These are phyloP conservation scores for Lophium mytilinum DNA, from an alignment of 495 filamentous ascomycete species.

Conservation along the genomic window DNA sequence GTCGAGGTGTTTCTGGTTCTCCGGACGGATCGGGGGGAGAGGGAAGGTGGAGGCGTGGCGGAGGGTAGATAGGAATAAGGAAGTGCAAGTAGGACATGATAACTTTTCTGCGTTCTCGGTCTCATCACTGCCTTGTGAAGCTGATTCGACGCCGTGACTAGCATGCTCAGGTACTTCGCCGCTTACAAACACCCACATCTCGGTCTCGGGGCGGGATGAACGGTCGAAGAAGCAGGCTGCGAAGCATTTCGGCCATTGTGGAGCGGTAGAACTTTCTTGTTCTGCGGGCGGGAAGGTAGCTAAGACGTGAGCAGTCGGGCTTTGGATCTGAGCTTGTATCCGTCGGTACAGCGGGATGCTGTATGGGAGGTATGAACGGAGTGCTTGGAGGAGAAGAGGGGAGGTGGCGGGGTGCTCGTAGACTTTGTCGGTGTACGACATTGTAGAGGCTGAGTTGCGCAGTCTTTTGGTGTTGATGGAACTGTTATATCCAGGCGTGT, in stretches of 20 bases:
- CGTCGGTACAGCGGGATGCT: constrained; percentile 29
- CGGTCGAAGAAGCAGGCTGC: constrained; percentile 32
- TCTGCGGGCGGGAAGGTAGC: constrained; percentile 17
- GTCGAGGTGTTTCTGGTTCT: not conserved
- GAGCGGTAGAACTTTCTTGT: not conserved
- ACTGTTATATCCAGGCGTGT: no score
- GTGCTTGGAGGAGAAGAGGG: constrained; percentile 13
- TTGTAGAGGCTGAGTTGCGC: not conserved
- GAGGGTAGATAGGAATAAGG: not conserved
- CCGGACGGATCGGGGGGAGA: not conserved
- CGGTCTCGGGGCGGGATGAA: constrained; percentile 31
- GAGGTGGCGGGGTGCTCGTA: constrained; percentile 8
- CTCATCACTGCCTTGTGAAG: not conserved
- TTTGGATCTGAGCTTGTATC: constrained; percentile 22
- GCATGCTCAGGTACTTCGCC: constrained; percentile 20
- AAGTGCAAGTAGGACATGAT: not conserved
- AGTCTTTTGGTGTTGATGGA: no score
- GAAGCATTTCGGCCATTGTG: constrained; percentile 21
- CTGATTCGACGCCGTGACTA: not conserved
- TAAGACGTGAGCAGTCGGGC: constrained; percentile 20
- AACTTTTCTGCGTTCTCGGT: not conserved
- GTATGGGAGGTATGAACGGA: constrained; percentile 26
- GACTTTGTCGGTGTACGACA: not conserved
- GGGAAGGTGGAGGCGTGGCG: not conserved
- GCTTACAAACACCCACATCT: constrained; percentile 29